Evolutionary conservation across 2,329 filamentous ascomycete species (phyloP), one percentile per base, ranked within the genome.

Genomic region (Endoconidiophora polonica): DNA sequence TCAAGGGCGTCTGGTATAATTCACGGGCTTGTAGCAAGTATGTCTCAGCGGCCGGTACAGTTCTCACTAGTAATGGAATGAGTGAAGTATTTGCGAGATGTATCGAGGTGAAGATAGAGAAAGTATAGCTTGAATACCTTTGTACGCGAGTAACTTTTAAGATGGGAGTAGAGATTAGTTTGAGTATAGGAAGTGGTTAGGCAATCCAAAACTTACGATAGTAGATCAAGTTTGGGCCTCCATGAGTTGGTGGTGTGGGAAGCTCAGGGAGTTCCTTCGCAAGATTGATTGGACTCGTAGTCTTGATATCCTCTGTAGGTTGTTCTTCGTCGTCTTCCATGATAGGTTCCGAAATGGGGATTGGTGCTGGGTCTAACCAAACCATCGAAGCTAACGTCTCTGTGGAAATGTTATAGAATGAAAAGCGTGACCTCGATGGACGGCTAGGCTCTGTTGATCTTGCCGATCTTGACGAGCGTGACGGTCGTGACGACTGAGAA

Each of bases 21-120:
- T 93, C 88, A 54, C 90, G 79, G 24, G 87, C 88, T 63, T 94
- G 84, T 56, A 96, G 81, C 45, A 96, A 79, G 64, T 87, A 94
- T 46, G 79, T 79, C 61, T 95, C 88, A 54, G 83, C 83, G 48
- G 78, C 74, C 6, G 81, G 68, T 5, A 91, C 76, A 43, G 83
- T 86, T 52, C 72, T 76, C 39, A 83, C 86, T 46, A 80, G 58
- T 37, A 91, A 75, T 0, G 86, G 87, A 56, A 93, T 81, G 41
- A 94, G 63, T 5, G 85, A 85, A 33, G 86, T 90, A 58, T 88
- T 94, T 59, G 79, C 72, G 55, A 91, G 69, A 66, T 94, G 87
- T 52, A 91, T 71, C 26, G 77, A 71, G 33, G 81, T 73, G 67
- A 90, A 94, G 56, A 85, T 67, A 55, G 77, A 77, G 60, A 86